Evolutionary conservation across 1,284 basidiomycete genomes (phyloP), one percentile per base, ranked within the genome.

Genomic region (Ustilago nuda): DNA sequence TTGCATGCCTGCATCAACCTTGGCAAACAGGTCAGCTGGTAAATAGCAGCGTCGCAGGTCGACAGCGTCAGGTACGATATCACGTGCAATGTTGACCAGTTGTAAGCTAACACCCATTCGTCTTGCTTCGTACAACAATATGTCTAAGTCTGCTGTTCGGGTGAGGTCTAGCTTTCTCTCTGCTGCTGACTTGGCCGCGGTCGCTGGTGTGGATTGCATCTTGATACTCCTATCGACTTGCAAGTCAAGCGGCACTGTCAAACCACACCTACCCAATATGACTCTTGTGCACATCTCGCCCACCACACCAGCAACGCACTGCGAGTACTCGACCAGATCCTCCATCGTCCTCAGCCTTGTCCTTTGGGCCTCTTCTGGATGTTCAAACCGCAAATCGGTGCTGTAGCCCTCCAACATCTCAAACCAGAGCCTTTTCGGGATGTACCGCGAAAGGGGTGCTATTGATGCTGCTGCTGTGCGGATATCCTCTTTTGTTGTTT

Each of bases 41-140:
- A 83, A 68, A 51, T 83, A 83, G 73, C 80, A 82, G 12, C 81
- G 59, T 32, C 66, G 56, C 51, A 83, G 52, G 19, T 73, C 70
- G 36, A 71, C 48, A 33, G 80, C 60, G 37, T 83, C 81, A 8
- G 76, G 69, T 7, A 82, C 68, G 8, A 82, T 71, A 41, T 83
- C 81, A 37, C 81, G 68, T 3, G 81, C 80, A 45, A 83, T 81
- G 55, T 83, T 83, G 76, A 83, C 74, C 13, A 83, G 68, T 63
- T 83, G 81, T 23, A 83, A 65, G 52, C 78, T 71, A 32, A 83
- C 81, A n/a, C 81, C 81, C 80, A 83, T 83, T 5, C 76, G 59
- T 23, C 81, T 45, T 7, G 81, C 81, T 23, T 83, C 63, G 62
- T 72, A 69, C 9, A 83, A 62, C 19, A 83, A 39, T 2, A 45